Evolutionary conservation across 179 eudicot species (phyloP).

Genomic region (Drosera spatulata): DNA sequence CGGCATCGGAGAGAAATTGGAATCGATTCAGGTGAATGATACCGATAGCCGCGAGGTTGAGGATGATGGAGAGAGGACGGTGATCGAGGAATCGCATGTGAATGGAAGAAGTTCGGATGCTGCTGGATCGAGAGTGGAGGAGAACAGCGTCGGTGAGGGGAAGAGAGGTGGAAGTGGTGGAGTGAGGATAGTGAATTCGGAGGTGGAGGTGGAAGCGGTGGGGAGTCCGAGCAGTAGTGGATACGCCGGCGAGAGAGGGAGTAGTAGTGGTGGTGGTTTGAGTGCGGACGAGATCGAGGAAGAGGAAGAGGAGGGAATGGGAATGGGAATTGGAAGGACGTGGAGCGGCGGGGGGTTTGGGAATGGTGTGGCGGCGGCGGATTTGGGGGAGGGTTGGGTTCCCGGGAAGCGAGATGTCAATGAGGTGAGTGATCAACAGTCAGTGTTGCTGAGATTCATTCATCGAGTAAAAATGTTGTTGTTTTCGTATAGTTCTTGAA

Average conservation of each 20-base stretch:
- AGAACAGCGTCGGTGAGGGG: conserved; percentile 5
- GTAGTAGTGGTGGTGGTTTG: conserved; percentile 21
- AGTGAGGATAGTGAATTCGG: neutral
- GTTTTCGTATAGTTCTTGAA: neutral
- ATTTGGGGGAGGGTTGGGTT: conserved; percentile 30
- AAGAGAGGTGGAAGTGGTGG: conserved; percentile 8
- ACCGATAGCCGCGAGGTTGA: conserved; percentile 1
- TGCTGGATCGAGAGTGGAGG: conserved; percentile 5
- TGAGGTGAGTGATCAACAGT: conserved; percentile 37
- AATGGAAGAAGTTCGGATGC: conserved; percentile 4
- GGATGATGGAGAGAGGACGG: conserved; percentile 6
- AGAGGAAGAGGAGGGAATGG: too few species aligned
- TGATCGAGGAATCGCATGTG: neutral
- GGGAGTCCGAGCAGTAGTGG: conserved; percentile 81
- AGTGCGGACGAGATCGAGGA: conserved; percentile 4
- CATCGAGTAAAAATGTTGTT: neutral
- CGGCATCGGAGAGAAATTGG: conserved; percentile 1
- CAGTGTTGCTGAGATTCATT: neutral
- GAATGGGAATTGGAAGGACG: too few species aligned
- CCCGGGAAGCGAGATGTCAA: conserved; percentile 64
- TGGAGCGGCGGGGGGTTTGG: conserved; percentile 36
- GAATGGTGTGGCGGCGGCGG: conserved; percentile 32
- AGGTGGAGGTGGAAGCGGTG: conserved; percentile 15
- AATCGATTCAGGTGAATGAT: neutral
- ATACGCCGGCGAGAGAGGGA: conserved; percentile 81